Conservation (phyloP, 2,329 filamentous ascomycete genomes). For the Pestalotiopsis sp. region DNA sequence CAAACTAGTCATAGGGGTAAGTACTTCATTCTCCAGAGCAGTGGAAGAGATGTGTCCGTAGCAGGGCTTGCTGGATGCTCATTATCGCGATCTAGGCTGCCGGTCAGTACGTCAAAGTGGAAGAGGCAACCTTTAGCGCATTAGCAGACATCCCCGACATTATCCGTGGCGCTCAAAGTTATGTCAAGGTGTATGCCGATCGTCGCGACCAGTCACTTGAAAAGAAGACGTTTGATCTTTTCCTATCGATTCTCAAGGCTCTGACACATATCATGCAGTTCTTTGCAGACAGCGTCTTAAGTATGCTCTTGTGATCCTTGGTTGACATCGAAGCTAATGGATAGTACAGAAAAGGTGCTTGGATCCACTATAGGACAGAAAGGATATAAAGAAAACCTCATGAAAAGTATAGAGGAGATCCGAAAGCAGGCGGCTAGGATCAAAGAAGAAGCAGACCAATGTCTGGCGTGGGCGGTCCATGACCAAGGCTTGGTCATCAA, state of each 20-base stretch:
- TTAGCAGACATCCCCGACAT: conserved; percentile 7
- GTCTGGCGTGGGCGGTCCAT: background rate
- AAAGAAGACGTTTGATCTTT: conserved; percentile 4
- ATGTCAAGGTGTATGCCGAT: background rate
- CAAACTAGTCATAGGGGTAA: background rate
- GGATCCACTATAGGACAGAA: background rate
- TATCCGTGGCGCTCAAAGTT: background rate
- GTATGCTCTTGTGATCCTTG: background rate
- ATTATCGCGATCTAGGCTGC: background rate
- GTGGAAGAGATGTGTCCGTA: background rate
- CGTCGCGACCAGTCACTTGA: background rate
- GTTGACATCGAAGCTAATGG: too few relatives aligned
- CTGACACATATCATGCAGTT: conserved; percentile 11
- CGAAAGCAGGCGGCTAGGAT: background rate
- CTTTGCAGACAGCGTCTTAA: conserved; percentile 3
- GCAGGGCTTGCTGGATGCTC: background rate
- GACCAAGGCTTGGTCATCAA: background rate
- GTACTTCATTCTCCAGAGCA: background rate
- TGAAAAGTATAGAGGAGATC: conserved; percentile 7
- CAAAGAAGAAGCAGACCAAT: conserved; percentile 5
- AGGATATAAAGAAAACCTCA: background rate
- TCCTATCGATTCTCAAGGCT: conserved; percentile 3
- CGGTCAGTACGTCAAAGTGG: conserved; percentile 7
- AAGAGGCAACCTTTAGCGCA: background rate
- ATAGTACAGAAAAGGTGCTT: background rate